These are phyloP conservation scores for Aspergillus sp. DNA, from an alignment of 2,329 filamentous ascomycete species.

Conservation along the genomic window DNA sequence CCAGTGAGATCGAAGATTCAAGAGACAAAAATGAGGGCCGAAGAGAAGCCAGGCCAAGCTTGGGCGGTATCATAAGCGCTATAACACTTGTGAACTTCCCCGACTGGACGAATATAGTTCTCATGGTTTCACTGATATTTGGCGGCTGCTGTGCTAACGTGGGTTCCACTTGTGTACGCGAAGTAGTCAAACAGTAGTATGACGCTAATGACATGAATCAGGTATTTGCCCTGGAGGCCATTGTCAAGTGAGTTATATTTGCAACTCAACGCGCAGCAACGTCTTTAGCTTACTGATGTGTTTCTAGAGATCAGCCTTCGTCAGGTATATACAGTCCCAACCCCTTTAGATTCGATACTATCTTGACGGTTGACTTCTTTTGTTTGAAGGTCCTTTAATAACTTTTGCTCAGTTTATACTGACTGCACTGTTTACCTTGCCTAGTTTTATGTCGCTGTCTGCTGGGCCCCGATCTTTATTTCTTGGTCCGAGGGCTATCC, in stretches of 20 bases:
- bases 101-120: slow-evolving; percentile 61
- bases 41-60: not conserved
- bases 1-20: not conserved
- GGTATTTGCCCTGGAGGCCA: slow-evolving; percentile 95
- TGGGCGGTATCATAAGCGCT: slow-evolving; percentile 25
- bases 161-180: slow-evolving; percentile 36
- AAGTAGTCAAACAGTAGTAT: slow-evolving; percentile 16
- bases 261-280: not conserved
- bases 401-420: slow-evolving; percentile 89
- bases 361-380: not conserved
- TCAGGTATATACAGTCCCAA: slow-evolving; percentile 59
- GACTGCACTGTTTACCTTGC: slow-evolving; percentile 74
- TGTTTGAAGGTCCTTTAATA: slow-evolving; percentile 67
- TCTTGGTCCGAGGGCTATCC: slow-evolving; percentile 74
- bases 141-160: slow-evolving; percentile 95
- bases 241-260: slow-evolving; percentile 72
- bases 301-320: slow-evolving; percentile 71
- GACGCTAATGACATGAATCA: slow-evolving; percentile 37
- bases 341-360: not conserved
- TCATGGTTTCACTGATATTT: slow-evolving; percentile 84
- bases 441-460: slow-evolving; percentile 69
- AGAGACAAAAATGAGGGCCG: not conserved
- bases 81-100: slow-evolving; percentile 46
- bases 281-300: slow-evolving; percentile 10
- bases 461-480: slow-evolving; percentile 65